Percentiles rank a stretch among this genome's conserved stretches.
Evolutionary conservation across 2,329 filamentous ascomycete genomes (phyloP).

Genomic region (Alternaria viburni): DNA sequence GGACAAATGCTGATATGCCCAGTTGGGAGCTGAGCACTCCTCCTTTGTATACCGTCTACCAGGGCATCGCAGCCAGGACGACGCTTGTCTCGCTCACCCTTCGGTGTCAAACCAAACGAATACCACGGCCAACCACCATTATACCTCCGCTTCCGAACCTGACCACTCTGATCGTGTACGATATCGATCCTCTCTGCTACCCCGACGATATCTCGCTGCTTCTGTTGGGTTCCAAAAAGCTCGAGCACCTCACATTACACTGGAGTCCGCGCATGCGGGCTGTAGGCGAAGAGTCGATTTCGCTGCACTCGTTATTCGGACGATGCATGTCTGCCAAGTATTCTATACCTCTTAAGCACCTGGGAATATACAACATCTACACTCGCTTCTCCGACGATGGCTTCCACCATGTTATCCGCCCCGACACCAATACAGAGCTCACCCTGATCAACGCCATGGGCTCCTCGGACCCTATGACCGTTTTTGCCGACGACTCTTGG

Average conservation of each 20-base stretch:
- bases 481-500: conserved; percentile 66
- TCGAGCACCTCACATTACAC: conserved; percentile 63
- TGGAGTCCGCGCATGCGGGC: conserved; percentile 68
- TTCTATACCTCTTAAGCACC: conserved; percentile 55
- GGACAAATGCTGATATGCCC: conserved; percentile 21
- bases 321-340: conserved; percentile 58
- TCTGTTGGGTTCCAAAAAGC: conserved; percentile 59
- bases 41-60: conserved; percentile 64
- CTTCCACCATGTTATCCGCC: conserved; percentile 54
- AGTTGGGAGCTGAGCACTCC: conserved; percentile 69
- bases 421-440: conserved; percentile 53
- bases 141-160: conserved; percentile 65
- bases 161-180: conserved; percentile 59
- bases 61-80: conserved; percentile 57
- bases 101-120: conserved; percentile 61
- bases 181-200: conserved; percentile 69
- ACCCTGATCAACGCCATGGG: conserved; percentile 62
- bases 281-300: conserved; percentile 63
- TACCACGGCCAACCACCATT: conserved; percentile 62
- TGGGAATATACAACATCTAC: conserved; percentile 65
- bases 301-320: conserved; percentile 62
- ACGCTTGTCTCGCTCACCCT: conserved; percentile 62
- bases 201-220: conserved; percentile 67
- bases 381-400: conserved; percentile 57
- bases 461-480: conserved; percentile 52